These are phyloP conservation scores for Beauveria sp. DNA, from an alignment of 2,329 filamentous ascomycete genomes.

Conservation along the genomic window DNA sequence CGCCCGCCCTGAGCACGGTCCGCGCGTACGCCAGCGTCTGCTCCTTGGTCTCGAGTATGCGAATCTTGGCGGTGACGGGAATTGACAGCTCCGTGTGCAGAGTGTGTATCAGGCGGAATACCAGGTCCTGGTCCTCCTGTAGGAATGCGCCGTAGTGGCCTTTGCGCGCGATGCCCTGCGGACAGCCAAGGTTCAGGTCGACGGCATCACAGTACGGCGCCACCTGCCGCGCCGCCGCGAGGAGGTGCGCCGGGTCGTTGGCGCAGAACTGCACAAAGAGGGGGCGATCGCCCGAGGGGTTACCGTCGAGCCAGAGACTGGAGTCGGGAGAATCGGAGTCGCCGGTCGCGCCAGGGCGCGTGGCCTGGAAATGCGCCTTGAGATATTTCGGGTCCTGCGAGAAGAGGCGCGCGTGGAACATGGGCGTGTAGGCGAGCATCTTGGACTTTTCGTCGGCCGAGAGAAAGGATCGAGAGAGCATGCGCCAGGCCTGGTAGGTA, in stretches of 20 bases:
- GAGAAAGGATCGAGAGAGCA: conserved; percentile 91
- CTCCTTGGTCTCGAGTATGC: conserved; percentile 79
- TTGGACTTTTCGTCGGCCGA: conserved; percentile 53
- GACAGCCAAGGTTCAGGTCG: conserved; percentile 91
- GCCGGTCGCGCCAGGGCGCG: conserved; percentile 22
- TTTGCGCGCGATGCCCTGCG: conserved; percentile 86
- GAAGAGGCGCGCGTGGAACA: conserved; percentile 92
- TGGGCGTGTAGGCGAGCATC: conserved; percentile 85
- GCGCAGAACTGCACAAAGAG: conserved; percentile 96
- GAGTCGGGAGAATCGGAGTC: background rate
- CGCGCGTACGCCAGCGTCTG: conserved; percentile 82
- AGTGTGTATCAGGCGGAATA: conserved; percentile 75
- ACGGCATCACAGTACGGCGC: conserved; percentile 89
- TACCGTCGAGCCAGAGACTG: conserved; percentile 69
- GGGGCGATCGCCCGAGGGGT: conserved; percentile 74
- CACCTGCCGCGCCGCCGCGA: conserved; percentile 69
- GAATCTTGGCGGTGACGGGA: conserved; percentile 91
- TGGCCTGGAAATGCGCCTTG: conserved; percentile 71
- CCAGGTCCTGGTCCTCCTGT: conserved; percentile 83
- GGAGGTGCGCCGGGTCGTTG: conserved; percentile 72
- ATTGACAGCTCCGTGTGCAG: conserved; percentile 70
- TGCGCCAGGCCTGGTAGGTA: conserved; percentile 72
- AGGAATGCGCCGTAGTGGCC: conserved; percentile 91
- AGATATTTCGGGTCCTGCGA: conserved; percentile 69
- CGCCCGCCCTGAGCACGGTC: conserved; percentile 79